phyloP scores from a whole-genome alignment of 2,329 filamentous ascomycete genomes.

The Aspergillus proliferans region DNA sequence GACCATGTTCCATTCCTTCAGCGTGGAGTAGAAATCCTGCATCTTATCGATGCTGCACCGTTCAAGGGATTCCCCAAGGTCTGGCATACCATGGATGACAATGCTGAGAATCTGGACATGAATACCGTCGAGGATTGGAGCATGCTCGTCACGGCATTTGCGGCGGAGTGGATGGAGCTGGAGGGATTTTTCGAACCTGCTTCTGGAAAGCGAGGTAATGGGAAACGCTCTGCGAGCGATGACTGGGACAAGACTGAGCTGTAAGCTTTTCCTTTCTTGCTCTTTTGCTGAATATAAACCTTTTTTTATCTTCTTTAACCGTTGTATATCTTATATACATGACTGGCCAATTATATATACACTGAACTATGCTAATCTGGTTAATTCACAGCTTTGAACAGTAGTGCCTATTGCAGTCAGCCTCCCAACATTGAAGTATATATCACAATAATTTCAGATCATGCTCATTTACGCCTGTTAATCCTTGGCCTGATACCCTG shows the following conservation, averaged over 20 bases:
- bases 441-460: neutral
- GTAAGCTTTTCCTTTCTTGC: conserved; percentile 28
- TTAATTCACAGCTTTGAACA: too few relatives aligned
- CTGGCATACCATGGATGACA: conserved; percentile 82
- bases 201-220: neutral
- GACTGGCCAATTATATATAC: too few relatives aligned
- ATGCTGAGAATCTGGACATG: conserved; percentile 76
- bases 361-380: too few relatives aligned
- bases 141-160: conserved; percentile 74
- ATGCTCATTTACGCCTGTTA: neutral
- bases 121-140: conserved; percentile 82
- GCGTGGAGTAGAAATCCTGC: conserved; percentile 79
- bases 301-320: too few relatives aligned
- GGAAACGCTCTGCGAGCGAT: neutral
- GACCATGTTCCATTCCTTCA: conserved; percentile 89
- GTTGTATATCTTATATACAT: too few relatives aligned
- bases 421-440: too few relatives aligned
- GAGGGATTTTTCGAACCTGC: conserved; percentile 45
- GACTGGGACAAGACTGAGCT: conserved; percentile 31
- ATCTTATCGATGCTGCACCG: conserved; percentile 70
- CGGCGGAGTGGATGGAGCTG: conserved; percentile 87
- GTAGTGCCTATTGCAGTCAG: too few relatives aligned
- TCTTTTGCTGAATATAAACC: too few relatives aligned
- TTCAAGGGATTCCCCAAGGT: conserved; percentile 60
- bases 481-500: too few relatives aligned